These are phyloP conservation scores for Phyllostachys edulis DNA, from an alignment of 176 grass and related monocot species.

Conservation along the genomic window DNA sequence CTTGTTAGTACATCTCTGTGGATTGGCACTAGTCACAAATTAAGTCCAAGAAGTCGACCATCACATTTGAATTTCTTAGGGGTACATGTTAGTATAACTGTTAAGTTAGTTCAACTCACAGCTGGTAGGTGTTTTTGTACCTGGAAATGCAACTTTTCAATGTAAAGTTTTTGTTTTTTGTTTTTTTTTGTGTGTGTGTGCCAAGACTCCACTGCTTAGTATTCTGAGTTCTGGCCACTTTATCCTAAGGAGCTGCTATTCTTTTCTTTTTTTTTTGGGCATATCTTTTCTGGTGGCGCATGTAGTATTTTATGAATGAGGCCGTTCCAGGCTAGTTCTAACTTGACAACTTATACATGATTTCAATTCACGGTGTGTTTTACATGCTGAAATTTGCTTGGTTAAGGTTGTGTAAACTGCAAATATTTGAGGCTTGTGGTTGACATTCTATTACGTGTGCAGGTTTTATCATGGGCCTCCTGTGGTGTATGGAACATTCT, in stretches of 20 bases:
- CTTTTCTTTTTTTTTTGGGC: not conserved
- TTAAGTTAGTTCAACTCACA: not conserved
- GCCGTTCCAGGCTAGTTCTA: not conserved
- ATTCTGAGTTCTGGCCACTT: not conserved
- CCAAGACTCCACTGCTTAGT: not conserved
- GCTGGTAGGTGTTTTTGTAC: not conserved
- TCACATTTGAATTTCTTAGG: not conserved
- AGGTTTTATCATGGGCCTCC: slow-evolving; percentile 36
- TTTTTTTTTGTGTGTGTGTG: not conserved
- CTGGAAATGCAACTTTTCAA: not conserved
- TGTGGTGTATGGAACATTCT: slow-evolving; percentile 18
- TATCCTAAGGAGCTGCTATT: not conserved
- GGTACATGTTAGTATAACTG: not conserved
- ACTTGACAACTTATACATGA: not conserved
- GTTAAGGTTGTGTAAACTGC: not conserved
- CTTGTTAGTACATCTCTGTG: not conserved
- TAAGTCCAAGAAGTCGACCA: not conserved
- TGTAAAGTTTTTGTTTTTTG: not conserved
- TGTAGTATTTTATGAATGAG: not conserved
- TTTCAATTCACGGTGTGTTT: not conserved
- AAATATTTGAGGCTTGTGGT: not conserved
- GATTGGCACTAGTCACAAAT: not conserved
- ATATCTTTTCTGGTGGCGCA: not conserved
- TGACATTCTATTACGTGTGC: slow-evolving; percentile 12
- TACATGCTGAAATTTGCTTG: not conserved